These are phyloP conservation scores for Solanum chacoense DNA, from an alignment of 305 asterid species.

Conservation along the genomic window DNA sequence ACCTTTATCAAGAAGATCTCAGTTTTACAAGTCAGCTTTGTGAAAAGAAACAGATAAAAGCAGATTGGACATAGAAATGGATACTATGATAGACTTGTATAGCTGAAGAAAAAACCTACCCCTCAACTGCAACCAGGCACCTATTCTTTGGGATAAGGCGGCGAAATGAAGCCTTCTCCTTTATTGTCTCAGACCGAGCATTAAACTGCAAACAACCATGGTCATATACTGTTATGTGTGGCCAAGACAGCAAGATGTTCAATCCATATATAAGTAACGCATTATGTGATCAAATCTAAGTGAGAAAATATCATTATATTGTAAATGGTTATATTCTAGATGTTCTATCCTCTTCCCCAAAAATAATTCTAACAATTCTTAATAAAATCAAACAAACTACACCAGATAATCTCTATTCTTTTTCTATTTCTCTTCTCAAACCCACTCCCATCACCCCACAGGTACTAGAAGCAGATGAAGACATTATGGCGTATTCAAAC, in stretches of 20 bases:
- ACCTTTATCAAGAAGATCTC: neutral
- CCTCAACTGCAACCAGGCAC: conserved; percentile 83
- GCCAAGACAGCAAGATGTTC: neutral
- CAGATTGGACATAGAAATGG: neutral
- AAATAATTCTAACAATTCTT: neutral
- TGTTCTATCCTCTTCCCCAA: neutral
- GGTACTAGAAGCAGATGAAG: neutral
- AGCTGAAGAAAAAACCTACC: conserved; percentile 35
- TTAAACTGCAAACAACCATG: conserved; percentile 47
- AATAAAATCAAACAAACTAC: neutral
- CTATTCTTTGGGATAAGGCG: conserved; percentile 69
- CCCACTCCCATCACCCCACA: neutral
- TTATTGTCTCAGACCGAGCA: conserved; percentile 74
- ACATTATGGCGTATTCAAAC: neutral
- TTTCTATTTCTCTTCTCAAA: neutral
- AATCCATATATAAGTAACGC: neutral
- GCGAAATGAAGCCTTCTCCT: conserved; percentile 85
- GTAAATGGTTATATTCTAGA: neutral
- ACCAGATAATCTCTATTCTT: neutral
- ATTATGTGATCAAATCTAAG: neutral
- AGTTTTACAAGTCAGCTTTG: neutral
- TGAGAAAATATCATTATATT: neutral
- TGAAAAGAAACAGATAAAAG: neutral
- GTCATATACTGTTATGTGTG: neutral
- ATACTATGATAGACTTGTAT: neutral